These are phyloP conservation scores for Erythrophleum fordii DNA, from an alignment of 306 rosid genomes.

Conservation along the genomic window DNA sequence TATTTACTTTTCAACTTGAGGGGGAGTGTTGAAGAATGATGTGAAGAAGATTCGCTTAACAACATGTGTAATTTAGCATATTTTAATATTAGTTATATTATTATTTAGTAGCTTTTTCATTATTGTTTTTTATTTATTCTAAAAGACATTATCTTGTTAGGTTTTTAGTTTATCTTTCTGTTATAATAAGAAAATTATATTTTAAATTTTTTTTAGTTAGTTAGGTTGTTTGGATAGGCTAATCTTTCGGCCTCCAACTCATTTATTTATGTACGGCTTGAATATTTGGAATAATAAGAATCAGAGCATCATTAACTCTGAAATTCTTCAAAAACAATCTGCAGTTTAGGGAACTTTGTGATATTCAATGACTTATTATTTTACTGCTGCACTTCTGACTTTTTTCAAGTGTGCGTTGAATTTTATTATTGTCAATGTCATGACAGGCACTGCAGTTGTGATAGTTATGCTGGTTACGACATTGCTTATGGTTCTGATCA, in stretches of 20 bases:
- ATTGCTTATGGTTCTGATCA: conserved; percentile 77
- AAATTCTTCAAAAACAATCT: background rate
- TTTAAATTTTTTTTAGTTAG: background rate
- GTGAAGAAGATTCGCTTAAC: background rate
- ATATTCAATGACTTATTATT: conserved; percentile 27
- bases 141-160: background rate
- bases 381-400: background rate
- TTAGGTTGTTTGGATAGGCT: background rate
- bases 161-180: too few relatives aligned
- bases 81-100: too few relatives aligned
- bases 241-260: background rate
- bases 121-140: background rate
- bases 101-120: background rate
- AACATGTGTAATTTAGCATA: background rate
- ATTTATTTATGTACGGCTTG: background rate
- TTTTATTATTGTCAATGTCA: conserved; percentile 13
- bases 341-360: conserved; percentile 10
- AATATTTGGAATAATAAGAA: background rate
- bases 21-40: background rate
- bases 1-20: background rate
- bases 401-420: conserved; percentile 6
- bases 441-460: conserved; percentile 88
- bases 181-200: too few relatives aligned
- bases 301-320: background rate
- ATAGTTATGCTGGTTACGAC: conserved; percentile 91